phyloP scores from a whole-genome alignment of 2,329 filamentous ascomycete genomes.

The Mycosphaerelloides madeirae region DNA sequence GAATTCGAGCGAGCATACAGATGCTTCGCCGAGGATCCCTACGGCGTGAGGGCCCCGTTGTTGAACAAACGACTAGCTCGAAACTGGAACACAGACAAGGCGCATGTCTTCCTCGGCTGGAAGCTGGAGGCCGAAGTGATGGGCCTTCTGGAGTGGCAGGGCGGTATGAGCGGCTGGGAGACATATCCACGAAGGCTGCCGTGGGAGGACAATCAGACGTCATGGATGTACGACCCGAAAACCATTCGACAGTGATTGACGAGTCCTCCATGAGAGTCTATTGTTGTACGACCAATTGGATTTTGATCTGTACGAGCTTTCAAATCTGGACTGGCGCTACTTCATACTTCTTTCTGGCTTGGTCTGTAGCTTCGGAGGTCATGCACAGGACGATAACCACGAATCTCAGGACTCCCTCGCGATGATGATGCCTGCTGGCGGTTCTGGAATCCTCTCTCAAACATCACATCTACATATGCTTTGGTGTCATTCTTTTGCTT shows the following conservation, averaged over 20 bases:
- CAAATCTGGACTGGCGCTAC: too few relatives aligned
- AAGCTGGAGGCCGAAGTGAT: slow-evolving; percentile 21
- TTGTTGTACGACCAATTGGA: too few relatives aligned
- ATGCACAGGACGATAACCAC: too few relatives aligned
- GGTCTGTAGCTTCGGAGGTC: too few relatives aligned
- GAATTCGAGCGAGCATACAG: slow-evolving; percentile 36
- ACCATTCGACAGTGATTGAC: not conserved
- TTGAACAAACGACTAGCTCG: slow-evolving; percentile 37
- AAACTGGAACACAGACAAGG: slow-evolving; percentile 34
- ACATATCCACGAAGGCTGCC: slow-evolving; percentile 24
- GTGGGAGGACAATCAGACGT: slow-evolving; percentile 20
- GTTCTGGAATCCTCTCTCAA: too few relatives aligned
- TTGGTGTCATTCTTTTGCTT: too few relatives aligned
- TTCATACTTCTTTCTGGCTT: too few relatives aligned
- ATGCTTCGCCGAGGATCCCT: slow-evolving; percentile 37
- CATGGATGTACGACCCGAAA: slow-evolving; percentile 7
- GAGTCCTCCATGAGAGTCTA: too few relatives aligned
- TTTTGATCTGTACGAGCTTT: too few relatives aligned
- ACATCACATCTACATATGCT: too few relatives aligned
- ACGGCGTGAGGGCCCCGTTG: slow-evolving; percentile 35
- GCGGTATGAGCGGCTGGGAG: slow-evolving; percentile 25
- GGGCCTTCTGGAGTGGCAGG: slow-evolving; percentile 26
- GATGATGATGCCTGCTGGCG: too few relatives aligned
- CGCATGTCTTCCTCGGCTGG: slow-evolving; percentile 18
- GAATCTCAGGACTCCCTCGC: too few relatives aligned